A percentile compares a stretch with the other conserved stretches of the same genome.
phyloP scores from a whole-genome alignment of 768 basidiomycete species.

The Leccinum boreale region DNA sequence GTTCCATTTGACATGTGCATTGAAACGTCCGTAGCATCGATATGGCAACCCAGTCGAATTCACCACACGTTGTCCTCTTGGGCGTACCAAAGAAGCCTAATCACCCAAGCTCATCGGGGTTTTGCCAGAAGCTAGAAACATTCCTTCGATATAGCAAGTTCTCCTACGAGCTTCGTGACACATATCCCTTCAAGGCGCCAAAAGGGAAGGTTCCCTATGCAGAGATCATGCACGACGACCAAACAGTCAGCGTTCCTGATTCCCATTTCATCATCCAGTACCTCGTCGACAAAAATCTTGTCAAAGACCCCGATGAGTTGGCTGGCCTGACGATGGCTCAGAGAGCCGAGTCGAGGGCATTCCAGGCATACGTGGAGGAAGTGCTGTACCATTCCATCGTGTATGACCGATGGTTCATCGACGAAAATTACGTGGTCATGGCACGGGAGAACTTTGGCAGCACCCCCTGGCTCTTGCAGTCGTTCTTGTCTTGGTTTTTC shows the following conservation, averaged over 20 bases:
- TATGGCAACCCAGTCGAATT: slow-evolving; percentile 12
- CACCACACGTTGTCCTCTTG: slow-evolving; percentile 25
- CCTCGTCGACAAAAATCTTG: slow-evolving; percentile 23
- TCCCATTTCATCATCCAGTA: slow-evolving; percentile 35
- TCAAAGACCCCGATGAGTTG: slow-evolving; percentile 27
- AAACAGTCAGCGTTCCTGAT: slow-evolving; percentile 23
- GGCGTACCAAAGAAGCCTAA: slow-evolving; percentile 22
- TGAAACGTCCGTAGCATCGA: neutral
- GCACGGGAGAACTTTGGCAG: slow-evolving; percentile 13
- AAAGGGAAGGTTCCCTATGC: slow-evolving; percentile 34
- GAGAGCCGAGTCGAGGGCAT: slow-evolving; percentile 33
- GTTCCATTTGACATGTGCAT: neutral
- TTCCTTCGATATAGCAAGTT: slow-evolving; percentile 27
- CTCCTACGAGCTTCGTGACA: slow-evolving; percentile 27
- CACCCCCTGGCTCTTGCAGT: slow-evolving; percentile 17
- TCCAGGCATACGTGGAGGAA: slow-evolving; percentile 33
- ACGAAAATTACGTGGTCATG: slow-evolving; percentile 23
- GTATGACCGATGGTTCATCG: slow-evolving; percentile 30
- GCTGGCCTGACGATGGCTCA: slow-evolving; percentile 27
- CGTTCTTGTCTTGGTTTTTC: slow-evolving; percentile 23
- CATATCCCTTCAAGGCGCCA: slow-evolving; percentile 25
- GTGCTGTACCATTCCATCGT: slow-evolving; percentile 28
- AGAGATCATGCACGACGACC: slow-evolving; percentile 25
- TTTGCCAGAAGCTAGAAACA: slow-evolving; percentile 34
- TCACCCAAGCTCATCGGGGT: slow-evolving; percentile 27